These are phyloP conservation scores for Rhinocladiella mackenziei DNA, from an alignment of 2,329 filamentous ascomycete species.

Conservation along the genomic window DNA sequence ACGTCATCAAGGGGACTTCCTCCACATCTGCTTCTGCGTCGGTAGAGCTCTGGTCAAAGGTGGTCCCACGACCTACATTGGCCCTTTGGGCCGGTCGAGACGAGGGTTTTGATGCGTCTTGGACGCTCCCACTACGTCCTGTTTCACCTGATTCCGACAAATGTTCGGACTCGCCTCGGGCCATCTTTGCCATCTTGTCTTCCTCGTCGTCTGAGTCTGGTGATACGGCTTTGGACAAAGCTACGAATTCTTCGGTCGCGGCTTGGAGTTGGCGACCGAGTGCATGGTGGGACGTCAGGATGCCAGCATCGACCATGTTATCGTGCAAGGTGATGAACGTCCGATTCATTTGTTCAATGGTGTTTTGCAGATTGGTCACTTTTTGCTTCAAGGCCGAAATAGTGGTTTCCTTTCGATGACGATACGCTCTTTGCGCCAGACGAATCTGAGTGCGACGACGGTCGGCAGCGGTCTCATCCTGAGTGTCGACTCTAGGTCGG, in stretches of 20 bases:
- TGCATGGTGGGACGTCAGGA: slow-evolving; percentile 17
- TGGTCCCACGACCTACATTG: slow-evolving; percentile 7
- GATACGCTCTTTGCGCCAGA: slow-evolving; percentile 77
- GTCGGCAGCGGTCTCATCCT: slow-evolving; percentile 73
- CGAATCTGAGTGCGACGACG: slow-evolving; percentile 83
- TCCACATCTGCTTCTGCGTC: slow-evolving; percentile 15
- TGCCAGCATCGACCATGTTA: slow-evolving; percentile 44
- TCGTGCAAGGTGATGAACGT: slow-evolving; percentile 66
- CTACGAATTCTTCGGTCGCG: slow-evolving; percentile 22
- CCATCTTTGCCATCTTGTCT: slow-evolving; percentile 16
- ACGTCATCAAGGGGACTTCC: slow-evolving; percentile 3
- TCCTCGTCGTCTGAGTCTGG: slow-evolving; percentile 25
- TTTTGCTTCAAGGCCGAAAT: slow-evolving; percentile 69
- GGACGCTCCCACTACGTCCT: slow-evolving; percentile 2
- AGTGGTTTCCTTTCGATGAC: slow-evolving; percentile 76
- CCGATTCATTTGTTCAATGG: slow-evolving; percentile 69
- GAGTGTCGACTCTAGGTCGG: slow-evolving; percentile 69
- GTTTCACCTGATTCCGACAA: slow-evolving; percentile 7
- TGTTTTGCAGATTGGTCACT: slow-evolving; percentile 64
- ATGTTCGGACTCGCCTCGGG: slow-evolving; percentile 7
- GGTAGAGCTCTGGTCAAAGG: slow-evolving; percentile 12
- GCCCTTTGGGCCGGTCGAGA: not conserved
- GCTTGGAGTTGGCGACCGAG: slow-evolving; percentile 20
- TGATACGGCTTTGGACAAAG: slow-evolving; percentile 16
- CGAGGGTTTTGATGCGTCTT: slow-evolving; percentile 6